Conservation (phyloP, 2,329 filamentous ascomycete genomes). For the Neofusicoccum cordaticola region DNA sequence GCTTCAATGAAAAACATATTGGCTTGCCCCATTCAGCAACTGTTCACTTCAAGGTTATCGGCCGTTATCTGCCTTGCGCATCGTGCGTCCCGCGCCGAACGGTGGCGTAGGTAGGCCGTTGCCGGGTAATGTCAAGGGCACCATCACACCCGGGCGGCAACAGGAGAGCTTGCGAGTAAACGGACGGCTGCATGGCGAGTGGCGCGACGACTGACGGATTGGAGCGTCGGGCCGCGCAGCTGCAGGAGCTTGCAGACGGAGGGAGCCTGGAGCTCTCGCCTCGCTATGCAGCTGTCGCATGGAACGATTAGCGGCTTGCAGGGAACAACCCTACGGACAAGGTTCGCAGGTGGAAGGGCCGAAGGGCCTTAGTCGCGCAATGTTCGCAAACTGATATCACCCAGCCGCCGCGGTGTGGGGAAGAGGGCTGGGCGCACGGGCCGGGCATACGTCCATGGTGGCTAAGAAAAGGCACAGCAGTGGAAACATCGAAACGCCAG, state of each 20-base stretch:
- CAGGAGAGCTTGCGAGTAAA: neutral
- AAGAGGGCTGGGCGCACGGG: slow-evolving; percentile 2
- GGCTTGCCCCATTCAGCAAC: neutral
- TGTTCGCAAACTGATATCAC: slow-evolving; percentile 10
- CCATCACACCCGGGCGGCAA: slow-evolving; percentile 9
- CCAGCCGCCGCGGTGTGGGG: slow-evolving; percentile 14
- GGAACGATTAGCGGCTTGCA: slow-evolving; percentile 3
- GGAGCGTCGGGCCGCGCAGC: slow-evolving; percentile 3
- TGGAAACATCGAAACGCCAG: slow-evolving; percentile 9
- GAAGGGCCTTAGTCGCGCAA: slow-evolving; percentile 6
- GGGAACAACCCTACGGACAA: slow-evolving; percentile 1
- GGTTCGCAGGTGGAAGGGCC: slow-evolving; percentile 13
- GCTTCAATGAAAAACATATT: neutral
- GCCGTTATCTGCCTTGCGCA: neutral
- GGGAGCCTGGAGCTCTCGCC: slow-evolving; percentile 9
- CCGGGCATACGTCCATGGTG: neutral
- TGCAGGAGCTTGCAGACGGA: neutral
- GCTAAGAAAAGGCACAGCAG: slow-evolving; percentile 9
- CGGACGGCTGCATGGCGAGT: slow-evolving; percentile 1
- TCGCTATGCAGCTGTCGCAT: slow-evolving; percentile 11
- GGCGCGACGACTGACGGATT: slow-evolving; percentile 6
- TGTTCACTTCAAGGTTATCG: slow-evolving; percentile 2
- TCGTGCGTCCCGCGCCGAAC: slow-evolving; percentile 4
- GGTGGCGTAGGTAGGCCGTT: neutral
- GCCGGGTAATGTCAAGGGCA: slow-evolving; percentile 13